Base-by-base conservation (phyloP, 163 green algal genomes). In the Scenedesmus sp. region DNA sequence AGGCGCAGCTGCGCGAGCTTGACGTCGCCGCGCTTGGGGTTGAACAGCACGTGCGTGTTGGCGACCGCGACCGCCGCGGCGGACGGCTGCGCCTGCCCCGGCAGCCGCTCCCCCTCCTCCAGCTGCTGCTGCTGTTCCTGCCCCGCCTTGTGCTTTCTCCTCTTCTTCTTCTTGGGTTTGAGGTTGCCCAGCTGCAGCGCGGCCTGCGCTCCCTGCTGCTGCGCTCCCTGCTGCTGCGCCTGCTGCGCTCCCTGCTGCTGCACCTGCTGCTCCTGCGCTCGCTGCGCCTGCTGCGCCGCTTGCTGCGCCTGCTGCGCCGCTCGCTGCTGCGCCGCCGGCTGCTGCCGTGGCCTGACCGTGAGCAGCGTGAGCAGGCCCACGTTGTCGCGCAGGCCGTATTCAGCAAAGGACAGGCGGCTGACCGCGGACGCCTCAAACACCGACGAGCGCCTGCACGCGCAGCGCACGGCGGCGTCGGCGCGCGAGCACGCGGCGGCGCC, bases 21-120 rank as follows among this genome's bases (percentile, higher is more conserved):
- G 26, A 96, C 85, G 66, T 97, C 93, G 2, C 93, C 92, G 7
- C 93, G 83, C 77, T 91, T 92, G n/a, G 89, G 90, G 70, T 96
- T 97, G 84, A 97, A 97, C 73, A 97, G 75, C 4, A 95, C 63
- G 75, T 97, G 92, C 1, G 89, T 94, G 75, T 96, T 96, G 50
- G 78, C 88, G 4, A 95, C 87, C 45, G 92, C 45, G 45, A 97
- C 50, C 10, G 70, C n/a, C 6, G 29, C 4, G 33, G 2, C 13
- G 42, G 53, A 11, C 28, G 3, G 22, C 39, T 47, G 39, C 39
- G 6, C 39, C 39, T 15, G 6, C 39, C 7, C 7, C 39, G 6
- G 39, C 39, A 47, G 7, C 39, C 10, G 7, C 39, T 47, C 39
- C 39, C 10, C 39, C 39, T 47, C 7, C 39, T 47, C 7, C 39